Evolutionary conservation across 768 basidiomycete species (phyloP).

Genomic region (Tricholoma bakamatsutake): DNA sequence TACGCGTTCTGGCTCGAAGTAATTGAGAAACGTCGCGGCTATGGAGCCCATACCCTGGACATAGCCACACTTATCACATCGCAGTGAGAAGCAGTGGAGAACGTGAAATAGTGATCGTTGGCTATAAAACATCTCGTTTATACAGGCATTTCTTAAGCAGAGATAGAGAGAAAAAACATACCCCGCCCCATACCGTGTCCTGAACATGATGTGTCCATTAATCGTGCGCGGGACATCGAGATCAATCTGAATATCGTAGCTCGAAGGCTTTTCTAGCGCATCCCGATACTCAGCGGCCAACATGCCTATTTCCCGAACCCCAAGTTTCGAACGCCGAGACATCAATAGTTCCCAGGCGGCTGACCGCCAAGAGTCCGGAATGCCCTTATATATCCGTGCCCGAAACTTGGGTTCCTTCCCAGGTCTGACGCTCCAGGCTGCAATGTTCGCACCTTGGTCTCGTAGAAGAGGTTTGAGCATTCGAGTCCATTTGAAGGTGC

Average conservation of each 20-base stretch:
- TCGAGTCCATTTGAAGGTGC: constrained; percentile 91
- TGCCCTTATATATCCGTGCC: constrained; percentile 85
- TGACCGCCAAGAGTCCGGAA: constrained; percentile 92
- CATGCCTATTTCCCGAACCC: constrained; percentile 36
- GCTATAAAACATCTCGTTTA: constrained; percentile 29
- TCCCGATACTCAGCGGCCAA: constrained; percentile 51
- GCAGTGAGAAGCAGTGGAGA: constrained; percentile 83
- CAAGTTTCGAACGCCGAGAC: constrained; percentile 42
- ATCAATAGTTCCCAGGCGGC: constrained; percentile 90
- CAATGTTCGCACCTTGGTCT: constrained; percentile 73
- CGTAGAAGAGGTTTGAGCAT: constrained; percentile 73
- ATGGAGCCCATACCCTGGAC: constrained; percentile 99
- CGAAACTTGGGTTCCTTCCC: constrained; percentile 66
- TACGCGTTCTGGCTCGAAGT: constrained; percentile 85
- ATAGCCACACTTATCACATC: constrained; percentile 86
- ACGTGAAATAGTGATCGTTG: constrained; percentile 96
- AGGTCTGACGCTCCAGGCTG: constrained; percentile 62
- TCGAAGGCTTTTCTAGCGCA: constrained; percentile 72
- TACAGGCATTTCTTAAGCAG: constrained; percentile 1
- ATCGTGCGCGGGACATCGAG: constrained; percentile 96
- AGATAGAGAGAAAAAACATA: constrained; percentile 32
- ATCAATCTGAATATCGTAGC: constrained; percentile 95
- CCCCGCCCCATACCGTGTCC: constrained; percentile 95
- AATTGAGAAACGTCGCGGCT: constrained; percentile 89
- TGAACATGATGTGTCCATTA: constrained; percentile 89